Evolutionary conservation across 257 asterid genomes (phyloP), one percentile per base, ranked within the genome.

Genomic region (Solanum gracilifrons): DNA sequence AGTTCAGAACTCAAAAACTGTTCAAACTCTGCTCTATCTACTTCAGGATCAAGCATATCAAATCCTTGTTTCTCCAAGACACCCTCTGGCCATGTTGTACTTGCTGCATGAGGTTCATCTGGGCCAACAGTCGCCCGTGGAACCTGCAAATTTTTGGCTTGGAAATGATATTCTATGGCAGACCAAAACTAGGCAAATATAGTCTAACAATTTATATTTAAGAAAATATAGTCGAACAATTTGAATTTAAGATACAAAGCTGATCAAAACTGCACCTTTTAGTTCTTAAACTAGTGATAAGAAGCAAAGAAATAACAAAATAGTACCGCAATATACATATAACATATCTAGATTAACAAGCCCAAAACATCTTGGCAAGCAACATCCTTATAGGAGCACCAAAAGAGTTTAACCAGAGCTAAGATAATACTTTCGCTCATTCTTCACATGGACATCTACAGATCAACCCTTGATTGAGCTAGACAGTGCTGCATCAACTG

Each of bases 51-150:
- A 66, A 87, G 89, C 36, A 89, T 84, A 85, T 96, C 98, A 74
- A 88, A 88, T 76, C 92, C 93, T 90, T 95, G 94, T 80, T 91
- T 96, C 90, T 96, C 99, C 29, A 92, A 75, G 89, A 94, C 90
- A 82, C 98, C 98, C 90, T 94, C 99, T 66, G 98, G 95, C 98
- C 98, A 97, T 55, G 98, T 76, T 84, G 97, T 97, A 89, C 98
- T 95, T 41, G 99, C 98, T 62, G 99, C 99, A 93, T 97, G 99
- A 86, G 99, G 99, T 93, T 97, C 99, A 89, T 97, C 98, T 48
- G 98, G 99, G 23, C 99, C 99, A 89, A 93, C 95, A 83, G 98
- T 89, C 90, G 99, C 99, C 88, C 64, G 90, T 84, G 95, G 95
- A 86, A 93, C 88, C 80, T 71, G 88, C 87, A 87, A 71, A 86